Conservation (phyloP, 495 filamentous ascomycete species). For the Tuber magnatum region DNA sequence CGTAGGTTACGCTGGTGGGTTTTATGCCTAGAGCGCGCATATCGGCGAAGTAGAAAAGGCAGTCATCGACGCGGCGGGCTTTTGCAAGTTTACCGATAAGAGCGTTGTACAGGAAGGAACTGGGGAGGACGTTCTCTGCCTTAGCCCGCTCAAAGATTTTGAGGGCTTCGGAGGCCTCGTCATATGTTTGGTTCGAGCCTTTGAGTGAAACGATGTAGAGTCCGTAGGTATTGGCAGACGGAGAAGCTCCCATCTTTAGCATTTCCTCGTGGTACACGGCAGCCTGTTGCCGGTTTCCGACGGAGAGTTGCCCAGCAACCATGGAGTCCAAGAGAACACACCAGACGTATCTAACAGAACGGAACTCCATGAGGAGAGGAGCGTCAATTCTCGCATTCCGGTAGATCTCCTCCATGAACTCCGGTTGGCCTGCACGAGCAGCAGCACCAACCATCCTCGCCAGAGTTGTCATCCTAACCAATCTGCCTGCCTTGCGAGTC, state of each 20-base stretch:
- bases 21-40: constrained; percentile 90
- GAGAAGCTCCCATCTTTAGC: constrained; percentile 69
- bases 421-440: constrained; percentile 63
- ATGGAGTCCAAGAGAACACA: constrained; percentile 83
- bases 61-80: constrained; percentile 94
- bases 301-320: constrained; percentile 83
- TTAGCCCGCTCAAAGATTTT: constrained; percentile 94
- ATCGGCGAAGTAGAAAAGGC: constrained; percentile 92
- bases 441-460: constrained; percentile 89
- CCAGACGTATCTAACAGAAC: constrained; percentile 87
- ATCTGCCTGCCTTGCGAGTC: constrained; percentile 83
- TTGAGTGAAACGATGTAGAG: constrained; percentile 97
- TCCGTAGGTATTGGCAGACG: constrained; percentile 94
- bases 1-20: constrained; percentile 95
- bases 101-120: constrained; percentile 96
- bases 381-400: constrained; percentile 80
- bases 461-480: constrained; percentile 91
- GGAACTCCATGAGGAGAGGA: constrained; percentile 70
- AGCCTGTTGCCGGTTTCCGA: constrained; percentile 70
- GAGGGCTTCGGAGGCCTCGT: constrained; percentile 91
- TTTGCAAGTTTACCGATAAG: constrained; percentile 97
- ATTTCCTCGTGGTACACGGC: constrained; percentile 85
- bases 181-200: constrained; percentile 92
- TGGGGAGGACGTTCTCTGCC: constrained; percentile 88
- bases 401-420: constrained; percentile 77